Percentiles rank a stretch among this genome's conserved stretches.
These are phyloP conservation scores for Tylopilus plumbeoviolaceoides DNA, from an alignment of 768 basidiomycete species.

Conservation along the genomic window DNA sequence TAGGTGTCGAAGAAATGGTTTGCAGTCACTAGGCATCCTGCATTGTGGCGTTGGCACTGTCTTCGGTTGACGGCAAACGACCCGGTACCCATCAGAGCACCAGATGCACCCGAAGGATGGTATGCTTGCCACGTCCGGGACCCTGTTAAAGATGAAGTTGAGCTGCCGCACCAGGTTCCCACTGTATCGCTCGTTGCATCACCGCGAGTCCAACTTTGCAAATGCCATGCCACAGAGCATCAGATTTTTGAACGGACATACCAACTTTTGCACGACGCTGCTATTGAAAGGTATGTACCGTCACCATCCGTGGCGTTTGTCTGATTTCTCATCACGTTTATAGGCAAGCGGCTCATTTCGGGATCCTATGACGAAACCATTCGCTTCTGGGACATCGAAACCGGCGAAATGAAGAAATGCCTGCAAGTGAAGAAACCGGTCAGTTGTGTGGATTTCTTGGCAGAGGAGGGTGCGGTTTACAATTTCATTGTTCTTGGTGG, in stretches of 20 bases:
- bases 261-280: slow-evolving; percentile 83
- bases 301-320: background rate
- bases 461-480: slow-evolving; percentile 62
- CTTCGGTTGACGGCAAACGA: slow-evolving; percentile 68
- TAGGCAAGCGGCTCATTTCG: slow-evolving; percentile 76
- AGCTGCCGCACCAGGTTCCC: slow-evolving; percentile 44
- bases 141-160: background rate
- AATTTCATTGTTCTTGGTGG: background rate
- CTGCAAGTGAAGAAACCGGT: slow-evolving; percentile 85
- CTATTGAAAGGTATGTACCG: slow-evolving; percentile 47
- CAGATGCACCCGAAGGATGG: slow-evolving; percentile 69
- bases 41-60: slow-evolving; percentile 76
- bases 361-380: slow-evolving; percentile 93
- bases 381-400: slow-evolving; percentile 83
- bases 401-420: slow-evolving; percentile 66
- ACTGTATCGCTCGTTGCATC: slow-evolving; percentile 75
- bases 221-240: slow-evolving; percentile 72
- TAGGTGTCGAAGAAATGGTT: slow-evolving; percentile 44
- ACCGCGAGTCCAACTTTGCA: slow-evolving; percentile 81
- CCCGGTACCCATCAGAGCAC: slow-evolving; percentile 60
- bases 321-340: background rate
- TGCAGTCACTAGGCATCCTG: slow-evolving; percentile 49
- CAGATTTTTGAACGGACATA: slow-evolving; percentile 78
- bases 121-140: slow-evolving; percentile 30
- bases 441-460: slow-evolving; percentile 83